Conservation (phyloP, 2,329 filamentous ascomycete species). For the Diaporthe vaccinii region DNA sequence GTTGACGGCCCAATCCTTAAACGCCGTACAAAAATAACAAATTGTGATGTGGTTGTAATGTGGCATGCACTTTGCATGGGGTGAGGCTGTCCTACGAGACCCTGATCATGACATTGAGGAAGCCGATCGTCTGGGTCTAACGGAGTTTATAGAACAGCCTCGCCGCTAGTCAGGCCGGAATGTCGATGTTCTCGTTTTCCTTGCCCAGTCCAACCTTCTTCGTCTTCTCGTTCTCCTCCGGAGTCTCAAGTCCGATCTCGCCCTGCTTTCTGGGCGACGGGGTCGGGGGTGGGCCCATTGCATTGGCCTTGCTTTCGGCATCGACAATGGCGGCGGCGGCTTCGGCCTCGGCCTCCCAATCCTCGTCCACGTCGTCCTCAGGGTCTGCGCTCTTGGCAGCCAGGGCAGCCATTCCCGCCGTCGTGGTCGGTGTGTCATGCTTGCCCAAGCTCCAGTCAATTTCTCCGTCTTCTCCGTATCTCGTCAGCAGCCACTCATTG, state of each 20-base stretch:
- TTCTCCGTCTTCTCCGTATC: conserved; percentile 83
- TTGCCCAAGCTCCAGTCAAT: conserved; percentile 84
- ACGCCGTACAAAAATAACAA: conserved; percentile 27
- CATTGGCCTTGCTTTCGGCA: conserved; percentile 37
- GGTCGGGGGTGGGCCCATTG: conserved; percentile 41
- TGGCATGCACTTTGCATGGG: conserved; percentile 16
- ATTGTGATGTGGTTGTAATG: conserved; percentile 6
- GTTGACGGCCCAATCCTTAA: conserved; percentile 16
- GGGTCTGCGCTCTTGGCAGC: conserved; percentile 42
- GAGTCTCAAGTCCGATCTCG: conserved; percentile 20
- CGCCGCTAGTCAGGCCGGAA: conserved; percentile 41
- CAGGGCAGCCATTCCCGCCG: conserved; percentile 36
- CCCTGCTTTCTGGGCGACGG: conserved; percentile 38
- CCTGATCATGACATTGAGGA: conserved; percentile 33
- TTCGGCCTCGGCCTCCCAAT: conserved; percentile 38
- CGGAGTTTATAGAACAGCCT: conserved; percentile 40
- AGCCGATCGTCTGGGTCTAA: conserved; percentile 27
- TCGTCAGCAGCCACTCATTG: conserved; percentile 84
- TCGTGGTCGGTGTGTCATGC: conserved; percentile 46
- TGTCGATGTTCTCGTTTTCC: conserved; percentile 37
- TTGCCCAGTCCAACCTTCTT: conserved; percentile 32
- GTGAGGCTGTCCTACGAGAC: conserved; percentile 38
- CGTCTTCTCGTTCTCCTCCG: conserved; percentile 26
- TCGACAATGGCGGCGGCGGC: conserved; percentile 37
- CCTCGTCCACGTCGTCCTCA: conserved; percentile 35